Base-by-base conservation (phyloP, 441 rosid genomes). In the Bocquillonia castaneifolia region DNA sequence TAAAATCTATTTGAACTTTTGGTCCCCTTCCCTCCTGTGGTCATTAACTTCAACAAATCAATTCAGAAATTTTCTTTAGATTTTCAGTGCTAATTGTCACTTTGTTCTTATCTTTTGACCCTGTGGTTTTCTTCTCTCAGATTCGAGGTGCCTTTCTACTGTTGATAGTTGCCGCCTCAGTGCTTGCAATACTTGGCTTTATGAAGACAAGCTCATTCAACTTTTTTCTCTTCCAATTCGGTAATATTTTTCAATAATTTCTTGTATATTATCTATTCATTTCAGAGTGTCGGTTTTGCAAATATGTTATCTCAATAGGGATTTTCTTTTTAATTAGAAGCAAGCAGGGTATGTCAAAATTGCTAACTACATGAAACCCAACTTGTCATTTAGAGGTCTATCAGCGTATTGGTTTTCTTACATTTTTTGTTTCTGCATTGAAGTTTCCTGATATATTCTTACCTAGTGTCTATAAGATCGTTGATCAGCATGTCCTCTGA, bases 151-250 rank as follows among this genome's bases (percentile, higher is more conserved):
- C 26, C 68, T 20, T 12, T 18, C 58, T 39, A 28, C 15, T 34
- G 36, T 59, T 37, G n/a, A 42, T 23, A 18, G 62, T 63, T n/a
- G 57, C 36, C 32, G 61, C 10, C 39, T 54, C 15, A n/a, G 37
- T 22, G 8, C 36, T 15, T 63, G 54, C 37, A 42, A 25, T 44
- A 37, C 39, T 63, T 26, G 15, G 32, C 66, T n/a, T 7, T 55
- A 18, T 44, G 60, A 71, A 15, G 40, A 23, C 36, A 29, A 44
- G 67, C 37, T 58, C 45, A 63, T 23, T 55, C 56, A 25, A 62
- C 55, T 54, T 62, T 62, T 18, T 55, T 50, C 50, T 32, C 6
- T 34, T 62, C 13, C n/a, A 23, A 12, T 37, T 55, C 26, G 51
- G 40, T 40, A 23, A 25, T 28, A 40, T 42, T n/a, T 37, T 39